Conservation (phyloP, 495 filamentous ascomycete genomes). For the Collariella sp. region DNA sequence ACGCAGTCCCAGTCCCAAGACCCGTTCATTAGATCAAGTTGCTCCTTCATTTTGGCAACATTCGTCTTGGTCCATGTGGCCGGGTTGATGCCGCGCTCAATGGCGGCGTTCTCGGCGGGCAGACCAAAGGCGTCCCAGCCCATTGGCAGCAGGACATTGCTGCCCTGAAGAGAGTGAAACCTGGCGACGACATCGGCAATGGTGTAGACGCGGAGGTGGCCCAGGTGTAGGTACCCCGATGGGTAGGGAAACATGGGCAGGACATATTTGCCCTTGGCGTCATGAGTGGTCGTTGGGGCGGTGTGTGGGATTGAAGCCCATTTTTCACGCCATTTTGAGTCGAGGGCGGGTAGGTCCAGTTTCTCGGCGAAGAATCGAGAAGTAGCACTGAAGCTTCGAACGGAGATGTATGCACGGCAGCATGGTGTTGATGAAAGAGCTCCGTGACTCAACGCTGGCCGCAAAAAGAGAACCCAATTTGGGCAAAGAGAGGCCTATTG, state of each 20-base stretch:
- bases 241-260: slow-evolving; percentile 93
- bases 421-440: background rate
- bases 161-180: slow-evolving; percentile 66
- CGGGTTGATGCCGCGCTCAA: slow-evolving; percentile 72
- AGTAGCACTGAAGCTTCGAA: slow-evolving; percentile 9
- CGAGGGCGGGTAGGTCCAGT: slow-evolving; percentile 57
- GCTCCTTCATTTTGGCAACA: slow-evolving; percentile 75
- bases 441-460: background rate
- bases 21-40: slow-evolving; percentile 65
- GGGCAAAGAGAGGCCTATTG: slow-evolving; percentile 23
- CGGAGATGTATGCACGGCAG: background rate
- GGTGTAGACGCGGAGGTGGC: slow-evolving; percentile 82
- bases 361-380: slow-evolving; percentile 29
- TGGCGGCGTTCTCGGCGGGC: slow-evolving; percentile 89
- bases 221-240: slow-evolving; percentile 81
- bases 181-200: slow-evolving; percentile 79
- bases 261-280: slow-evolving; percentile 55
- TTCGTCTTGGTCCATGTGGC: slow-evolving; percentile 71
- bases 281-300: slow-evolving; percentile 3
- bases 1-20: slow-evolving; percentile 77
- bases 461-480: slow-evolving; percentile 12
- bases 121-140: slow-evolving; percentile 92
- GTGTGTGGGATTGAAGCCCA: slow-evolving; percentile 10
- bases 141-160: slow-evolving; percentile 76
- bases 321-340: slow-evolving; percentile 62